Evolutionary conservation across 2,329 filamentous ascomycete species (phyloP).

Genomic region (Fusarium papillatum): DNA sequence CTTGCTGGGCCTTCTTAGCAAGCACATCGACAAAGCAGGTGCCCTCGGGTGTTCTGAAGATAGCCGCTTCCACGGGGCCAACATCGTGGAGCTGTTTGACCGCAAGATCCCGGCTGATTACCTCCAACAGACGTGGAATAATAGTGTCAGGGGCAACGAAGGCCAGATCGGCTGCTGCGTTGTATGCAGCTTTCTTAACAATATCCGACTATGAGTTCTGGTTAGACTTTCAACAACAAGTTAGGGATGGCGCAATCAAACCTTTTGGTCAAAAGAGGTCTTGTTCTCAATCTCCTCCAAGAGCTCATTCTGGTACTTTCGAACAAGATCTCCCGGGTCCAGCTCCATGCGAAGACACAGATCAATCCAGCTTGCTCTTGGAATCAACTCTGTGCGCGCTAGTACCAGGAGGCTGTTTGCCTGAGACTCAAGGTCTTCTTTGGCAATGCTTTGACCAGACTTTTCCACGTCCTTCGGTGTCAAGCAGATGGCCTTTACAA

Average conservation of each 20-base stretch:
- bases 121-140: conserved; percentile 80
- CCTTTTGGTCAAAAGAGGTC: conserved; percentile 65
- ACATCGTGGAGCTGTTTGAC: conserved; percentile 77
- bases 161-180: conserved; percentile 89
- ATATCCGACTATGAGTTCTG: conserved; percentile 40
- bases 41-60: conserved; percentile 91
- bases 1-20: conserved; percentile 81
- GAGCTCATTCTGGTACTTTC: conserved; percentile 72
- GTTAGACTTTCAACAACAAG: conserved; percentile 17
- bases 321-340: conserved; percentile 86
- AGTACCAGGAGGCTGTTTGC: conserved; percentile 84
- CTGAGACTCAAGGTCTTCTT: conserved; percentile 72
- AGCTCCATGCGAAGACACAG: conserved; percentile 83
- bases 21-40: conserved; percentile 92
- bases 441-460: conserved; percentile 57
- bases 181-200: conserved; percentile 80
- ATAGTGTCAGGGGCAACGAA: conserved; percentile 92
- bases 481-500: conserved; percentile 74
- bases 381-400: conserved; percentile 82
- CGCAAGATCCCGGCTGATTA: conserved; percentile 82
- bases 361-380: conserved; percentile 89
- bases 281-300: conserved; percentile 74
- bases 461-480: conserved; percentile 63
- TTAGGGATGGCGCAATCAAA: conserved; percentile 50
- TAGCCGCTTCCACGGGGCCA: conserved; percentile 90